phyloP scores from a whole-genome alignment of 2,329 filamentous ascomycete genomes.

The Sporothrix brunneoviolacea region DNA sequence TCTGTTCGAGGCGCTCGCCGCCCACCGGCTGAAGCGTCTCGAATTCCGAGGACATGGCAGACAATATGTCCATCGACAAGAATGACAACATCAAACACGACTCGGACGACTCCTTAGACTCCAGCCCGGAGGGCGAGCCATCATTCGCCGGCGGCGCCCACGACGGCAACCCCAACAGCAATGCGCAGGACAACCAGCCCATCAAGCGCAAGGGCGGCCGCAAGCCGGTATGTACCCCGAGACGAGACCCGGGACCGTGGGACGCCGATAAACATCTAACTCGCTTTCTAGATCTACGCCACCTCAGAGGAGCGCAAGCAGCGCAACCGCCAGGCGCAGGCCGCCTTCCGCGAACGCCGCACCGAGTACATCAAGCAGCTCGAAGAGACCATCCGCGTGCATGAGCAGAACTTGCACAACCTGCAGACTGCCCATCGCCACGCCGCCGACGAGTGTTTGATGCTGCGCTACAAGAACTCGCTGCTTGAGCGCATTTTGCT shows the following conservation, averaged over 20 bases:
- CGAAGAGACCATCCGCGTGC: constrained; percentile 92
- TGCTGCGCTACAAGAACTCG: constrained; percentile 98
- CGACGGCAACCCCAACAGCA: constrained; percentile 26
- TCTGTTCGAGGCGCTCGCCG: constrained; percentile 31
- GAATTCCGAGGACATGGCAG: constrained; percentile 48
- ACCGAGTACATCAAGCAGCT: constrained; percentile 99
- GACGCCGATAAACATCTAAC: background rate
- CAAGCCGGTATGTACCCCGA: constrained; percentile 71
- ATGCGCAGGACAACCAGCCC: constrained; percentile 48
- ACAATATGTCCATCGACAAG: constrained; percentile 61
- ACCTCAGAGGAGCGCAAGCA: constrained; percentile 98
- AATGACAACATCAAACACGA: constrained; percentile 51
- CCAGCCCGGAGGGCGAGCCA: constrained; percentile 52
- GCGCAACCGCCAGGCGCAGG: constrained; percentile 92
- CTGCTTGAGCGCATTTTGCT: constrained; percentile 89
- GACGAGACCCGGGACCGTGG: too few relatives aligned
- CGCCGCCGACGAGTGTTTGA: constrained; percentile 92
- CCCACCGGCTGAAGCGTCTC: constrained; percentile 35
- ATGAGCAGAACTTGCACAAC: constrained; percentile 88
- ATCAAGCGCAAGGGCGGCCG: constrained; percentile 96
- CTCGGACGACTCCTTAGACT: constrained; percentile 55
- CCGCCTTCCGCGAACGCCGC: constrained; percentile 89
- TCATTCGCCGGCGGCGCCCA: constrained; percentile 27
- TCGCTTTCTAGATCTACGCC: constrained; percentile 72
- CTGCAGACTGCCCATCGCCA: constrained; percentile 90